Evolutionary conservation across 2,329 filamentous ascomycete species (phyloP), one percentile per base, ranked within the genome.

Genomic region (Colletotrichum endophyticum): DNA sequence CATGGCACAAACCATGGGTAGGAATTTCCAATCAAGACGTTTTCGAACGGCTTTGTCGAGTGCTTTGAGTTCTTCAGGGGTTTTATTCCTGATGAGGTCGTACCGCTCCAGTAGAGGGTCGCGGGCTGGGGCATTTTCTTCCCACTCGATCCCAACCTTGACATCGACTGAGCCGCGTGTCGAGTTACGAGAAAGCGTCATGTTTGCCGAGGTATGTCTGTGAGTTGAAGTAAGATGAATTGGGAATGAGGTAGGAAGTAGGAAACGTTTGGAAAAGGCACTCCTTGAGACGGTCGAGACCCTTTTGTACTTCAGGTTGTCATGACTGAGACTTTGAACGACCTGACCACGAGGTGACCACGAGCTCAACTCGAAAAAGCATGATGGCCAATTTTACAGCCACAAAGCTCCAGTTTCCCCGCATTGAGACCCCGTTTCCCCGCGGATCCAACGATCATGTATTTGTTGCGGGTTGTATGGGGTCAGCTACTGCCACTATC

Each of bases 1-100:
- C 82, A 83, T 83, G 6, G 80, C 75, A 12, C 80, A 78, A 0
- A 82, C 78, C 77, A 81, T 79, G 4, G 81, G 80, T 0, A 83
- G 73, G 16, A 82, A 83, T 6, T 74, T 79, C 79, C 77, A 83
- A 72, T 83, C 81, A 0, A 82, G 78, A 8, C n/a, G 61, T 9
- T 82, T 83, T 6, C 78, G 76, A 9, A 82, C 73, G 0, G 82
- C 69, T 63, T 82, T 83, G 25, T 79, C 68, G 8, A 80, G 53
- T 16, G 70, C 64, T 15, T 80, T 75, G 39, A 82, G 78, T 4
- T 80, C 77, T n/a, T 80, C 79, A 1, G 77, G 78, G 36, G 73
- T 79, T 77, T 76, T 78, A 57, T 79, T 70, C 13, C 66, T 66
- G 32, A 79, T 76, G 19, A 79, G 75, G 9, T 78, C 66, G 53